phyloP scores from a whole-genome alignment of 495 filamentous ascomycete genomes.

The Neurospora pannonica region DNA sequence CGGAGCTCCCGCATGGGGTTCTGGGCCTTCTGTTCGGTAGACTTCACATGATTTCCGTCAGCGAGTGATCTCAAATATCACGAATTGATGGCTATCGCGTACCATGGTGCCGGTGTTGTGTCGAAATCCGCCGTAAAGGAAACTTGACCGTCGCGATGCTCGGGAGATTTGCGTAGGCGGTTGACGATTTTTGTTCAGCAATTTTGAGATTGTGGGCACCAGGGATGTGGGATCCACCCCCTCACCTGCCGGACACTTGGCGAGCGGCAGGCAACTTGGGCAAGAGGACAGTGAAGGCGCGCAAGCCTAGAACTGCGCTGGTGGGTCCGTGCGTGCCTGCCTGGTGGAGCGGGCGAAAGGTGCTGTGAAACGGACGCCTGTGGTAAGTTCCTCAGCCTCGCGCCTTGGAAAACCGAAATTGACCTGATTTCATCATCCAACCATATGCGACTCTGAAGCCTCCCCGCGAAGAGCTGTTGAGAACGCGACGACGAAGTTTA shows the following conservation, averaged over 20 bases:
- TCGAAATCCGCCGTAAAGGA: conserved; percentile 9
- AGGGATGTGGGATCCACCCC: neutral
- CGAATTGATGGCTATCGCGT: conserved; percentile 2
- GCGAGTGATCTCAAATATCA: neutral
- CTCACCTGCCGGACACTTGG: neutral
- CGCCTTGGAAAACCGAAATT: conserved; percentile 8
- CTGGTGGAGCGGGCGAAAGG: conserved; percentile 1
- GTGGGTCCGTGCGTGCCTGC: conserved; percentile 4
- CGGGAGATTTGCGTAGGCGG: conserved; percentile 11
- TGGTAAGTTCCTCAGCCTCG: conserved; percentile 22
- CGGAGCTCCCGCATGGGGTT: conserved; percentile 99
- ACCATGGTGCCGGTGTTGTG: conserved; percentile 22
- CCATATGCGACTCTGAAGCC: conserved; percentile 27
- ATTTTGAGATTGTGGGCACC: conserved; percentile 22
- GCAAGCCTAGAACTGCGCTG: neutral
- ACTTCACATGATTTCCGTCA: conserved; percentile 20
- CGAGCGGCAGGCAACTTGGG: neutral
- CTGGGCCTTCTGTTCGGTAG: conserved; percentile 57
- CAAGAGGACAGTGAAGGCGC: neutral
- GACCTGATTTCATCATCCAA: conserved; percentile 20
- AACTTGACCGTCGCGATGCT: conserved; percentile 1
- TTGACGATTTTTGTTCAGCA: conserved; percentile 16
- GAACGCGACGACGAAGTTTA: conserved; percentile 15
- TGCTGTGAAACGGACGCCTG: conserved; percentile 17
- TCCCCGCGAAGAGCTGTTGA: conserved; percentile 18